Conservation (phyloP, 306 rosid genomes). For the Morella rubra region DNA sequence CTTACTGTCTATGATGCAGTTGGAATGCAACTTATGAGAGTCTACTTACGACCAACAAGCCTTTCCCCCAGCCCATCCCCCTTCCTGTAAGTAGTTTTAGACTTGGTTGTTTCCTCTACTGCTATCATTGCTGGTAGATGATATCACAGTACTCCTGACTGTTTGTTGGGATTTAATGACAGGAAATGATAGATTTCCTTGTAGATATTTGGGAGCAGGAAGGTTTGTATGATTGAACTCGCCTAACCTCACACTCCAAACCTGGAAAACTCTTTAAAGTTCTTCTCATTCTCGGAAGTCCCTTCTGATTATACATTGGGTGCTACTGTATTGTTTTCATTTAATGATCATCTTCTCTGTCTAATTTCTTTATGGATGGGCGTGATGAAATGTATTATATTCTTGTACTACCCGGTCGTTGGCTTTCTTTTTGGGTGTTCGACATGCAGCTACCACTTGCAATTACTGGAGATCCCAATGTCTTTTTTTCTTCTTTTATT, state of each 20-base stretch:
- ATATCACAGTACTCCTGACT: slow-evolving; percentile 18
- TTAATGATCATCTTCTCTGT: background rate
- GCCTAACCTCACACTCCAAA: background rate
- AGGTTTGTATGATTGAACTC: slow-evolving; percentile 70
- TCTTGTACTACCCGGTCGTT: background rate
- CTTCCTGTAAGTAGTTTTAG: slow-evolving; percentile 60
- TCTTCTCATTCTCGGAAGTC: too few relatives aligned
- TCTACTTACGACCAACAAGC: slow-evolving; percentile 64
- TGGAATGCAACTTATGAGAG: slow-evolving; percentile 73
- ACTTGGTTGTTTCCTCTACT: slow-evolving; percentile 2
- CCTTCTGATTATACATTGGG: background rate
- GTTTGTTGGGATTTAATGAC: slow-evolving; percentile 28
- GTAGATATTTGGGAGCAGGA: slow-evolving; percentile 83
- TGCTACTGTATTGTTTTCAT: background rate
- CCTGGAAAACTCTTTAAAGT: background rate
- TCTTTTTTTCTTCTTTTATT: background rate
- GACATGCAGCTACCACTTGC: background rate
- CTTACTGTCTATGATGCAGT: slow-evolving; percentile 40
- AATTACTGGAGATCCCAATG: background rate
- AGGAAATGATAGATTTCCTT: slow-evolving; percentile 91
- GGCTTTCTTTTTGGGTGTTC: background rate
- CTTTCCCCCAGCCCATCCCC: slow-evolving; percentile 60
- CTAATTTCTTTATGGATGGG: background rate
- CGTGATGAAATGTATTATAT: background rate
- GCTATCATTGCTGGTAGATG: background rate